Conservation (phyloP, 352 stramenopile genomes). For the Phytophthora aleatoria region DNA sequence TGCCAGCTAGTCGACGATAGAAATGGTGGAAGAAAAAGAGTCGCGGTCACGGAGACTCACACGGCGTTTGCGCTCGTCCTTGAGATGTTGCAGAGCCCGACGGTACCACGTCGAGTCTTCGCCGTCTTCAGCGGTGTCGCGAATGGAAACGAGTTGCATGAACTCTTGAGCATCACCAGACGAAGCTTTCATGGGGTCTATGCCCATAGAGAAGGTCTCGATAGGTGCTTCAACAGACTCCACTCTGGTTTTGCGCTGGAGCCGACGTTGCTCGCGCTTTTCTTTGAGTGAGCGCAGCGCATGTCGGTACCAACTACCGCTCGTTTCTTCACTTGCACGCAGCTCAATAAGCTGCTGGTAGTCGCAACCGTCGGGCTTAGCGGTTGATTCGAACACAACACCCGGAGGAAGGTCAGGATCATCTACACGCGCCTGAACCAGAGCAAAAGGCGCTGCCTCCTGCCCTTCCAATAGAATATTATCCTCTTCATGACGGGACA, state of each 20-base stretch:
- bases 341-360: constrained; percentile 51
- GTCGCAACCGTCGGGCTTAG: constrained; percentile 16
- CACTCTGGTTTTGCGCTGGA: constrained; percentile 1
- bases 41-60: constrained; percentile 18
- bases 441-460: no score
- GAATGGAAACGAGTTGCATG: constrained; percentile 33
- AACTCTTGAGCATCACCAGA: constrained; percentile 24
- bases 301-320: constrained; percentile 35
- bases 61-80: constrained; percentile 38
- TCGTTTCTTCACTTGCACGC: constrained; percentile 21
- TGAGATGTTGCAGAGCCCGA: constrained; percentile 38
- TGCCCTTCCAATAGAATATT: no score
- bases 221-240: neutral
- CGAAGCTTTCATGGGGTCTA: constrained; percentile 4
- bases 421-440: no score
- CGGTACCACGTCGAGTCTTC: constrained; percentile 35
- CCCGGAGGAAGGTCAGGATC: neutral
- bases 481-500: no score
- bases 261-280: constrained; percentile 38
- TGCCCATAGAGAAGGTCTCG: neutral
- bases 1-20: constrained; percentile 28
- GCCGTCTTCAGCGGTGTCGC: constrained; percentile 20
- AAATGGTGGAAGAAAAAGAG: constrained; percentile 43
- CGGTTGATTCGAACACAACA: neutral
- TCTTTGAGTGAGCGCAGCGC: constrained; percentile 46